Evolutionary conservation across 345 rosid species (phyloP), one percentile per base, ranked within the genome.

Genomic region (Heritiera littoralis): DNA sequence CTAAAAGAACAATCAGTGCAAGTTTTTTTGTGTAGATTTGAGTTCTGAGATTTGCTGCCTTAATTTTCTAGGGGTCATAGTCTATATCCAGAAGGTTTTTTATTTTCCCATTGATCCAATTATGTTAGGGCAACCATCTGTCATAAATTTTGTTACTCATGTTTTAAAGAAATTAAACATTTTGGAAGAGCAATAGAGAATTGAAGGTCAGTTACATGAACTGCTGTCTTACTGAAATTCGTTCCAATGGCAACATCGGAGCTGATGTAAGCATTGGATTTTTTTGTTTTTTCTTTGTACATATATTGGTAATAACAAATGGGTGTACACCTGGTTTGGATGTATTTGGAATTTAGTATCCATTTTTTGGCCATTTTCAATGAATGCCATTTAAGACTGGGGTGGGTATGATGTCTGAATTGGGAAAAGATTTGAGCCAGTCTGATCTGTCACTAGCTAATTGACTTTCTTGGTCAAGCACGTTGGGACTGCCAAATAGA

Each of bases 161-260:
- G 72, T 68, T 23, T 11, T 69, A 46, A 48, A 69, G 74, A 48
- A 46, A 48, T 69, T 30, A 69, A 69, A 69, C 40, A 12, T 70
- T 48, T 0, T 32, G n/a, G 8, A 43, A 72, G 59, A 15, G 28
- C 38, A 35, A 35, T 35, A 35, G 38, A 35, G 38, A 35, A 3
- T 35, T 35, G 38, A 35, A 72, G 12, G 38, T 61, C 38, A 61
- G 1, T 28, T 61, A 28, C 0, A 35, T 23, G 35, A 28, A 60
- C 10, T 28, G 17, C 1, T 6, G 38, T 6, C 38, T 61, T 11
- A 28, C 6, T 61, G 66, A 28, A 61, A 61, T 12, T 1, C 11
- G 7, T 28, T 61, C 17, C 66, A 28, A 61, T 28, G 66, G 65
- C 65, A 60, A 10, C 11, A 60, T 60, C 28, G 38, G 38, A 35